Base-by-base conservation (phyloP, 352 stramenopile species). In the Pythium rishiriense region DNA sequence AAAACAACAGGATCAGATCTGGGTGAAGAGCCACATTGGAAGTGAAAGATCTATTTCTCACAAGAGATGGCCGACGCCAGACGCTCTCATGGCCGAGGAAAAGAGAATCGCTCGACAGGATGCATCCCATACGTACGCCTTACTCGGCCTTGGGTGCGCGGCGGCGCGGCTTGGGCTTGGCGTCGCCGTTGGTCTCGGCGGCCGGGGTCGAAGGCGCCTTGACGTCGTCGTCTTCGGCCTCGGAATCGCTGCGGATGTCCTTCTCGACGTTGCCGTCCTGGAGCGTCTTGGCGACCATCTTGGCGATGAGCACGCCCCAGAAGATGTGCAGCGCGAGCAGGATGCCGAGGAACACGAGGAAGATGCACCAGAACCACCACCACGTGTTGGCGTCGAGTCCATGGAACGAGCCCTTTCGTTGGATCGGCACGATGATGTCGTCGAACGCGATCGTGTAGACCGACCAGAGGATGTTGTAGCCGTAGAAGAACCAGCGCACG, bases 241-340 rank as follows among this genome's bases (percentile, higher is more conserved):
- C 84, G 33, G 84, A 93, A 63, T 90, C 84, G 62, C 81, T 93
- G 57, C 84, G 84, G 28, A 93, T 93, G 41, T 91, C 84, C 68
- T 91, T 91, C 66, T 93, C 81, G 19, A 90, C 82, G 62, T 86
- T 90, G 60, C 82, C 80, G 43, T 79, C 72, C 42, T 73, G 60
- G 9, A 93, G 70, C 37, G 79, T 79, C 67, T 83, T 83, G 58
- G 75, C 37, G 8, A 90, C 79, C 84, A 91, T 93, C 62, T 86
- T 83, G 71, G 79, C 76, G 53, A 93, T 93, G 62, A 93, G 60
- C 41, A 85, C 25, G 48, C 80, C 84, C 84, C 82, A 93, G 79
- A 90, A 90, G 42, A 91, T 49, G 68, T 93, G 82, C 37, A 93
- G 76, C 54, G 80, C 69, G 17, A 90, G 69, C 28, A 93, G 66